phyloP scores from a whole-genome alignment of 257 asterid genomes.

The Solanum bulbocastanum region DNA sequence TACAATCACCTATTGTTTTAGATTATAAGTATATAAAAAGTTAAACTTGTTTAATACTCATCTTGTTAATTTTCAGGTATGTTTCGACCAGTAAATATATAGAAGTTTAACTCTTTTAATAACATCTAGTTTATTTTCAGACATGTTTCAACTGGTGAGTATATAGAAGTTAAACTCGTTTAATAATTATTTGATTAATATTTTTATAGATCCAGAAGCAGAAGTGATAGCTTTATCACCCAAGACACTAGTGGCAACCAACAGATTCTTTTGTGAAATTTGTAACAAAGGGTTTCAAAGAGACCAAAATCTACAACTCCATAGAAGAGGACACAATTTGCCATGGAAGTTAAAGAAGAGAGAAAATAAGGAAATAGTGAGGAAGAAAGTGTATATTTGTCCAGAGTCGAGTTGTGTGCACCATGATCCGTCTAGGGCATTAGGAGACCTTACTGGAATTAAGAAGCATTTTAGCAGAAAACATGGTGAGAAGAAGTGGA shows the following conservation, averaged over 20 bases:
- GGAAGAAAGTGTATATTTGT: slow-evolving; percentile 80
- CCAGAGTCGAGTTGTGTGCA: slow-evolving; percentile 77
- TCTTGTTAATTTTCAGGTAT: too few relatives aligned
- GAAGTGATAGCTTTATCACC: slow-evolving; percentile 93
- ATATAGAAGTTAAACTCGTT: not conserved
- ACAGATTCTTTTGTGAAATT: slow-evolving; percentile 81
- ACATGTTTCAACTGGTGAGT: not conserved
- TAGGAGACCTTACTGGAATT: slow-evolving; percentile 92
- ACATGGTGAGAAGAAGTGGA: slow-evolving; percentile 94
- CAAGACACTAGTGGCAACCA: slow-evolving; percentile 60
- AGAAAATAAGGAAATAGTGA: slow-evolving; percentile 25
- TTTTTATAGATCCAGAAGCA: slow-evolving; percentile 62
- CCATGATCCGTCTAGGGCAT: slow-evolving; percentile 84
- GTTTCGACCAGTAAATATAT: not conserved
- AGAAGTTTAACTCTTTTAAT: not conserved
- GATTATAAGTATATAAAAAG: not conserved
- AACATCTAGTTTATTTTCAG: not conserved
- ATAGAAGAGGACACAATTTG: slow-evolving; percentile 85
- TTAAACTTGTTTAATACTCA: not conserved
- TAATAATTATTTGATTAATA: not conserved
- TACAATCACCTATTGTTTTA: not conserved
- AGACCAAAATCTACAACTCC: slow-evolving; percentile 89
- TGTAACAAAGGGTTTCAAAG: slow-evolving; percentile 93
- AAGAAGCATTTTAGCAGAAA: slow-evolving; percentile 87
- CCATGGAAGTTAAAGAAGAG: slow-evolving; percentile 97